Evolutionary conservation across 768 basidiomycete genomes (phyloP).

Genomic region (Fomitopsis pulvina): DNA sequence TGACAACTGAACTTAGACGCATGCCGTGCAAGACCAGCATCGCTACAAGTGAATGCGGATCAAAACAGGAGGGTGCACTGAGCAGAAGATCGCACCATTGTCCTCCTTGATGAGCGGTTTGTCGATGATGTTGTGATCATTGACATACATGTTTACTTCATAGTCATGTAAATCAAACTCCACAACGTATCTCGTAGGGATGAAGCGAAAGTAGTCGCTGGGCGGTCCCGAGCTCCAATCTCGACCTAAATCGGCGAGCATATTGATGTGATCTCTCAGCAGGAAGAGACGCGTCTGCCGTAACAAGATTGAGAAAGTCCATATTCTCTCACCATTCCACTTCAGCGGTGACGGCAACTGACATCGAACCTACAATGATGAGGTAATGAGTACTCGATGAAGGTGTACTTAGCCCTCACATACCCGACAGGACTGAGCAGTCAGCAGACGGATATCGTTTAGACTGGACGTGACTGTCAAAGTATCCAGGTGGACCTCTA

Average conservation of each 20-base stretch:
- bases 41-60: slow-evolving; percentile 38
- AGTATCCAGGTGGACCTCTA: slow-evolving; percentile 80
- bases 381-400: not conserved
- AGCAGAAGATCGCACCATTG: slow-evolving; percentile 53
- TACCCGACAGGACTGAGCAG: slow-evolving; percentile 76
- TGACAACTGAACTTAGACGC: slow-evolving; percentile 40
- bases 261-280: slow-evolving; percentile 89
- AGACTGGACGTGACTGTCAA: slow-evolving; percentile 77
- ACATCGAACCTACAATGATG: slow-evolving; percentile 46
- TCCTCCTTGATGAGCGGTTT: slow-evolving; percentile 76
- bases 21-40: slow-evolving; percentile 62
- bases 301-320: slow-evolving; percentile 71
- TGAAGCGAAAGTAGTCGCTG: slow-evolving; percentile 73
- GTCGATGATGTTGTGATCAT: slow-evolving; percentile 97
- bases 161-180: slow-evolving; percentile 70
- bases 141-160: slow-evolving; percentile 74
- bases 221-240: slow-evolving; percentile 88
- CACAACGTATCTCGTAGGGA: slow-evolving; percentile 74
- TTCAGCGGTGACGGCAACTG: slow-evolving; percentile 73
- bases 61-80: not conserved
- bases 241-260: slow-evolving; percentile 87
- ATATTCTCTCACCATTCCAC: slow-evolving; percentile 79
- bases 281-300: slow-evolving; percentile 69
- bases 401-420: slow-evolving; percentile 11
- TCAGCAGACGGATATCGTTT: slow-evolving; percentile 77